Evolutionary conservation across 208 protist genomes (phyloP).

Genomic region (Crithidia expoeki): DNA sequence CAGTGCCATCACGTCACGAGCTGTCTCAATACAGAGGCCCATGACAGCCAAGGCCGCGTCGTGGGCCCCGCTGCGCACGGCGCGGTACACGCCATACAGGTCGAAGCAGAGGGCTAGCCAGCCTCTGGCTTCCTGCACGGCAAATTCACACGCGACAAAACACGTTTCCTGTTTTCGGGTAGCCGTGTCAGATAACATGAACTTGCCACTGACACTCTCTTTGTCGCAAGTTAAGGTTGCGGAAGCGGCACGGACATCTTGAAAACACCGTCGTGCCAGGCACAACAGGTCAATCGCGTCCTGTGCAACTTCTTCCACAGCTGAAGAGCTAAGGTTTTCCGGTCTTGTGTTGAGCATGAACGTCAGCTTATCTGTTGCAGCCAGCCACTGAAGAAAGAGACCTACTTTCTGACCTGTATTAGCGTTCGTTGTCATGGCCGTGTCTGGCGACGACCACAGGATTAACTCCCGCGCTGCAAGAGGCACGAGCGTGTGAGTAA

Average conservation of each 20-base stretch:
- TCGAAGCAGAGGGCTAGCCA: slow-evolving; percentile 33
- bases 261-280: slow-evolving; percentile 9
- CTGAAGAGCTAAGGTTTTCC: not conserved
- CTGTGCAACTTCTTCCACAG: not conserved
- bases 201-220: not conserved
- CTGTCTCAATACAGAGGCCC: slow-evolving; percentile 32
- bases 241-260: not conserved
- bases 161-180: slow-evolving; percentile 14
- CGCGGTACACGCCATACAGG: slow-evolving; percentile 25
- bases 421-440: not conserved
- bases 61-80: not conserved
- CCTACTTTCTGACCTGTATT: not conserved
- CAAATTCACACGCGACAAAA: slow-evolving; percentile 14
- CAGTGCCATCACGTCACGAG: slow-evolving; percentile 23
- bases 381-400: slow-evolving; percentile 9
- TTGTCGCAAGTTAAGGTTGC: not conserved
- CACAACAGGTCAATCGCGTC: slow-evolving; percentile 12
- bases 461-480: slow-evolving; percentile 10
- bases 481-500: not conserved
- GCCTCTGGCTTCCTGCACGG: slow-evolving; percentile 12
- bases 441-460: slow-evolving; percentile 2
- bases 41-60: slow-evolving; percentile 25
- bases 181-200: not conserved
- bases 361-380: not conserved
- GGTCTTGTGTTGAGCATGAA: not conserved